These are phyloP conservation scores for Annulohypoxylon moriforme DNA, from an alignment of 495 filamentous ascomycete genomes.

Conservation along the genomic window DNA sequence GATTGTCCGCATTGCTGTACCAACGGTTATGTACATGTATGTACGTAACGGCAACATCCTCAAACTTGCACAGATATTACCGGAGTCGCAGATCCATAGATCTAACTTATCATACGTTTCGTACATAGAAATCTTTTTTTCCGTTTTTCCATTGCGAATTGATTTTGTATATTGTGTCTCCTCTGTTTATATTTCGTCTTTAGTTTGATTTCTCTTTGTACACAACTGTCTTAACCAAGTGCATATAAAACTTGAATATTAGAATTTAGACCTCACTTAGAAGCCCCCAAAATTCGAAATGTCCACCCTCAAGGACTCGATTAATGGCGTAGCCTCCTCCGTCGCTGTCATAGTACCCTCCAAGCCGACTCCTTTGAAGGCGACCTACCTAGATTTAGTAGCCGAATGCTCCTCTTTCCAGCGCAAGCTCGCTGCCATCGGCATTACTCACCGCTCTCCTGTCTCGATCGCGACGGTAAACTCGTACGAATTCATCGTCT, in stretches of 20 bases:
- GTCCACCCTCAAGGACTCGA: constrained; percentile 57
- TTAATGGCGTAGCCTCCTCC: constrained; percentile 52
- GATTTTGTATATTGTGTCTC: neutral
- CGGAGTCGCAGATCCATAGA: constrained; percentile 34
- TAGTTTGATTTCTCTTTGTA: constrained; percentile 6
- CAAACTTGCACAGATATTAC: constrained; percentile 32
- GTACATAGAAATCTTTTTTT: constrained; percentile 4
- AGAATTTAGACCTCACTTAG: constrained; percentile 11
- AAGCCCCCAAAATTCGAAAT: constrained; percentile 27
- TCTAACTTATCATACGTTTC: constrained; percentile 36
- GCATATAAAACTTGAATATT: constrained; percentile 2
- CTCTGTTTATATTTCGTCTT: constrained; percentile 1
- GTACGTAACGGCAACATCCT: neutral
- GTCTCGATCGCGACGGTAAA: constrained; percentile 83
- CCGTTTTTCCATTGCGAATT: constrained; percentile 6
- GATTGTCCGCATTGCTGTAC: neutral
- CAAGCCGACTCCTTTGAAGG: constrained; percentile 64
- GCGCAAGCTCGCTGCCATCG: constrained; percentile 74
- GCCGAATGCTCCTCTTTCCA: constrained; percentile 73
- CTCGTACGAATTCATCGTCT: constrained; percentile 83
- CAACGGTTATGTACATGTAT: constrained; percentile 1
- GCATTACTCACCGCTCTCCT: constrained; percentile 70
- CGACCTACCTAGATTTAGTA: constrained; percentile 72
- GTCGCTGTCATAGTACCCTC: constrained; percentile 76
- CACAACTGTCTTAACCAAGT: constrained; percentile 5